A percentile compares a stretch with the other conserved stretches of the same genome.
Conservation (phyloP, 2,329 filamentous ascomycete genomes). For the Fusarium bulbicola region DNA sequence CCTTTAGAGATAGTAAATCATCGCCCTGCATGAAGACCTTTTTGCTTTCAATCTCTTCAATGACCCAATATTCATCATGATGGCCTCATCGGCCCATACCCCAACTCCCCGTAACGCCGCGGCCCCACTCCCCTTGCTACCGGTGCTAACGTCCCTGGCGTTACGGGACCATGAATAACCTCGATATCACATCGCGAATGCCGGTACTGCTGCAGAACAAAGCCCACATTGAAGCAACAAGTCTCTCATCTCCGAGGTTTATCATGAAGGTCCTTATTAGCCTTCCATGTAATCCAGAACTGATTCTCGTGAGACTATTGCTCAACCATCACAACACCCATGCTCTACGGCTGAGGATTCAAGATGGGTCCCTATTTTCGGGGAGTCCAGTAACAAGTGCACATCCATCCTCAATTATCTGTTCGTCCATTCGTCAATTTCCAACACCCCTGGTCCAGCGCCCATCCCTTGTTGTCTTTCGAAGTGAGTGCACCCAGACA, state of each 20-base stretch:
- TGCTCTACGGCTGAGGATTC: not conserved
- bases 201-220: not conserved
- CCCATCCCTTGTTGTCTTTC: not conserved
- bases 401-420: not conserved
- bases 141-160: constrained; percentile 7
- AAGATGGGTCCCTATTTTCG: not conserved
- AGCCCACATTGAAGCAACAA: not conserved
- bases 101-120: constrained; percentile 26
- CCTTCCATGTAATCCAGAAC: not conserved
- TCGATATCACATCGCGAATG: not conserved
- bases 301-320: not conserved
- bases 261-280: not conserved
- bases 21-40: too few relatives aligned
- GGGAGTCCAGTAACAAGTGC: not conserved
- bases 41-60: not conserved
- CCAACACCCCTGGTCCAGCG: not conserved
- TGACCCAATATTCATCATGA: constrained; percentile 5
- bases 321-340: not conserved
- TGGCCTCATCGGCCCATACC: constrained; percentile 22
- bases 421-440: constrained; percentile 4
- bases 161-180: not conserved
- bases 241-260: not conserved
- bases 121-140: constrained; percentile 27
- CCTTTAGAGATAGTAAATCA: not conserved
- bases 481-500: constrained; percentile 3